Base-by-base conservation (phyloP, 2,329 filamentous ascomycete genomes). In the Ceratocystis destructans region DNA sequence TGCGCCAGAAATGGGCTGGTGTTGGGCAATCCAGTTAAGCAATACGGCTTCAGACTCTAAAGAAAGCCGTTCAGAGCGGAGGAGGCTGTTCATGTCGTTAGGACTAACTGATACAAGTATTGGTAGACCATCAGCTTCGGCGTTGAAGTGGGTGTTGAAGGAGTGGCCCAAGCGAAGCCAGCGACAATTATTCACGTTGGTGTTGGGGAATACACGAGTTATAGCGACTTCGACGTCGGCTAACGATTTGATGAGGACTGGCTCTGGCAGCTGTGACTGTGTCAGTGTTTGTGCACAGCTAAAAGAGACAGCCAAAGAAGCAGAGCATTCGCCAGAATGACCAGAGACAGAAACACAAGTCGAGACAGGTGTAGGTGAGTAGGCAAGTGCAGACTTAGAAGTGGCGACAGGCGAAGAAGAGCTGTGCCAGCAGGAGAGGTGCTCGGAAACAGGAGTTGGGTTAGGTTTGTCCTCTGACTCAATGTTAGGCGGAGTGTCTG, bases 181-280 rank as follows among this genome's bases (percentile, higher is more conserved):
- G 61, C 61, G 67, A 50, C 64, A 68, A 33, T 72, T 71, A 33
- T 73, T 70, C 65, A 79, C 70, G 28, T 70, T 72, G 45, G 72
- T 69, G 64, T 73, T 70, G 57, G 74, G 73, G 28, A 76, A 64
- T 67, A 72, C 69, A 71, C 70, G 69, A 68, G 70, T 72, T 68
- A 80, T 72, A 63, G 76, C 72, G 25, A 72, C 71, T 71, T 73
- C 73, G 5, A 68, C 67, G 61, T 68, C 67, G 64, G 61, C 22
- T 8, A 66, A n/a, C n/a, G 67, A 68, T 61, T 61, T 68, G 61
- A 68, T 68, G 3, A 66, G 61, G 12, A 68, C 59, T 7, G 64
- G 64, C n/a, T 64, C 50, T 37, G 64, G 31, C 12, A 50, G 31
- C 15, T 37, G 41, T 12, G 45, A 15, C 22, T 17, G 28, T 33